Conservation (phyloP, 2,329 filamentous ascomycete species). For the Epichloe brachyelytri region DNA sequence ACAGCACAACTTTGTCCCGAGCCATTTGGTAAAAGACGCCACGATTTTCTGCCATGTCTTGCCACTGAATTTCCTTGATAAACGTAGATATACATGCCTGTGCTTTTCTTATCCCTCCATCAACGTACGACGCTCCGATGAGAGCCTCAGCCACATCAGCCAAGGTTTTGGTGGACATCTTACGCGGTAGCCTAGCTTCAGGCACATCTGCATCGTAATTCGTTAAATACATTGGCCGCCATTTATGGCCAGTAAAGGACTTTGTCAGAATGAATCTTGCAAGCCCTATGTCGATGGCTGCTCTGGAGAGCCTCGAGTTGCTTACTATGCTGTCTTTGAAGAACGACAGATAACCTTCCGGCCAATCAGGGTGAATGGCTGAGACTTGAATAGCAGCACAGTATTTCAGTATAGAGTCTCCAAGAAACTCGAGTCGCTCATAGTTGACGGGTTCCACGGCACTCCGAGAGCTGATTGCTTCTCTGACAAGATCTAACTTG, state of each 20-base stretch:
- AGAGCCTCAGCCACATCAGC: conserved; percentile 82
- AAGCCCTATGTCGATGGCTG: conserved; percentile 49
- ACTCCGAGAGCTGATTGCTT: conserved; percentile 56
- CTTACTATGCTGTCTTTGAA: conserved; percentile 59
- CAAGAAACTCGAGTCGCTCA: conserved; percentile 75
- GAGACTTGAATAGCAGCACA: conserved; percentile 53
- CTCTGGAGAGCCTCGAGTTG: conserved; percentile 58
- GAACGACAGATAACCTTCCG: conserved; percentile 61
- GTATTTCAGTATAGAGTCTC: conserved; percentile 72
- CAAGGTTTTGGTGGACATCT: conserved; percentile 62
- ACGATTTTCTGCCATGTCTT: conserved; percentile 27
- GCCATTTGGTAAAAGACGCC: conserved; percentile 30
- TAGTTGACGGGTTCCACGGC: conserved; percentile 55
- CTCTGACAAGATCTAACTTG: conserved; percentile 43
- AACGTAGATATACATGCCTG: conserved; percentile 53
- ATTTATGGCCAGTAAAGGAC: conserved; percentile 55
- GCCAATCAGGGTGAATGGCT: conserved; percentile 47
- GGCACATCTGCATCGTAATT: conserved; percentile 12
- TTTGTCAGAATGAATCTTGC: conserved; percentile 61
- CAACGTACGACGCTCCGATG: conserved; percentile 60
- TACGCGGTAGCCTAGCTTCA: conserved; percentile 12
- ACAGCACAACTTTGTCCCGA: conserved; percentile 21
- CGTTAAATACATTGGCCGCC: conserved; percentile 51
- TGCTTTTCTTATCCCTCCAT: conserved; percentile 54
- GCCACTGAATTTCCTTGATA: conserved; percentile 46